Conservation (phyloP, 2,329 filamentous ascomycete species). For the Cladosporium sp. region DNA sequence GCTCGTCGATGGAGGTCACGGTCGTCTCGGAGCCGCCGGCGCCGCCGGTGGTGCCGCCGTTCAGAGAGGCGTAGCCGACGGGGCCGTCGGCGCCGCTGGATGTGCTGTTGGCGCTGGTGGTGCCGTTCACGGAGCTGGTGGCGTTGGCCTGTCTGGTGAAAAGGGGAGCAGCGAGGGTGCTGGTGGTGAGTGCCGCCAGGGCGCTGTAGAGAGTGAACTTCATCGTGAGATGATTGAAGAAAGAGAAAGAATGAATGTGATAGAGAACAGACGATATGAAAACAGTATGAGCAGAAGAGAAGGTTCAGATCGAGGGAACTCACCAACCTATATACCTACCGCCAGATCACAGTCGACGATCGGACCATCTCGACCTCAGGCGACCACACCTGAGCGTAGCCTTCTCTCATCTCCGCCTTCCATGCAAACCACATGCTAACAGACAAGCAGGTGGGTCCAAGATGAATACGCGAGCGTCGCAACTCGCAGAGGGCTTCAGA, state of each 20-base stretch:
- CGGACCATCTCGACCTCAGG: no score
- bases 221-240: not conserved
- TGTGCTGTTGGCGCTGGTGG: not conserved
- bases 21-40: conserved; percentile 40
- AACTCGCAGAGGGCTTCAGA: no score
- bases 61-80: conserved; percentile 24
- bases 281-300: not conserved
- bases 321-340: conserved; percentile 1
- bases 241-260: not conserved
- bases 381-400: no score
- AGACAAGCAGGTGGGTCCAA: no score
- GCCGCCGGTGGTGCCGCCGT: conserved; percentile 40
- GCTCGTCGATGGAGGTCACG: conserved; percentile 39
- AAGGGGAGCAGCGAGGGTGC: conserved; percentile 18
- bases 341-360: not conserved
- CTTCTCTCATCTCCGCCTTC: no score
- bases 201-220: conserved; percentile 12
- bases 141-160: conserved; percentile 9
- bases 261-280: not conserved
- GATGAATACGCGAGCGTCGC: no score
- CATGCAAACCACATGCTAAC: no score
- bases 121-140: not conserved
- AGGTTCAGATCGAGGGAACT: not conserved
- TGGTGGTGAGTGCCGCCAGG: conserved; percentile 22
- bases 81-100: conserved; percentile 12